Evolutionary conservation across 2,329 filamentous ascomycete species (phyloP).

Genomic region (Dothistroma pini): DNA sequence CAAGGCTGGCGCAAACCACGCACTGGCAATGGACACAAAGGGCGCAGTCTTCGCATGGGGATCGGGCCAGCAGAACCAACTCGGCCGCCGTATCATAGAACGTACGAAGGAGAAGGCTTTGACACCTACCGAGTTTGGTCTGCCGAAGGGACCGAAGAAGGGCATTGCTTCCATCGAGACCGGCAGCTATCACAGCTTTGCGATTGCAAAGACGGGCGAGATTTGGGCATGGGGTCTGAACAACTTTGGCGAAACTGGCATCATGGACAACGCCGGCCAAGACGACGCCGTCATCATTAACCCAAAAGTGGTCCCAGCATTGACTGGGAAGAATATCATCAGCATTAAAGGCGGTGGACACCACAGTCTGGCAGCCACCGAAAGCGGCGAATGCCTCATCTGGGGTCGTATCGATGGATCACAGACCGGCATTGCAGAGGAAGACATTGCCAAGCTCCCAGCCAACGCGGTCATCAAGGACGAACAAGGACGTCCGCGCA

Average conservation of each 20-base stretch:
- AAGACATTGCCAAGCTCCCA: conserved; percentile 50
- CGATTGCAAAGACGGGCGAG: conserved; percentile 62
- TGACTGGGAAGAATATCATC: conserved; percentile 61
- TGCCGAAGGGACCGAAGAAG: conserved; percentile 46
- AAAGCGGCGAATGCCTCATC: conserved; percentile 52
- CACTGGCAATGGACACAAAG: conserved; percentile 63
- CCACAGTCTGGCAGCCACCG: conserved; percentile 59
- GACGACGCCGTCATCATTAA: conserved; percentile 69
- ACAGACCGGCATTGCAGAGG: conserved; percentile 49
- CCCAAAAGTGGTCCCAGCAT: conserved; percentile 62
- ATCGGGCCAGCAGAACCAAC: conserved; percentile 66
- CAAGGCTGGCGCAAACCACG: conserved; percentile 66
- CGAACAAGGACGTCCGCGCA: conserved; percentile 62
- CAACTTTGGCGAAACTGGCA: conserved; percentile 77
- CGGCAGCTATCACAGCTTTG: conserved; percentile 80
- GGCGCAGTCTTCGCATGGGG: conserved; percentile 69
- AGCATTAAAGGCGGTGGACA: conserved; percentile 70
- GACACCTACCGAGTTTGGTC: conserved; percentile 55
- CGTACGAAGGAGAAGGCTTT: conserved; percentile 54
- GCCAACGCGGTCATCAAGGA: conserved; percentile 59
- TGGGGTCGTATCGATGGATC: conserved; percentile 60
- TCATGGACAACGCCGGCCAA: conserved; percentile 59
- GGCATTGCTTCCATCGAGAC: conserved; percentile 60
- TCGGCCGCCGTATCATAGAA: conserved; percentile 63
- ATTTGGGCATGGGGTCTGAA: conserved; percentile 85